These are phyloP conservation scores for Ogataea naganishii DNA, from an alignment of 805 yeast species.

Conservation along the genomic window DNA sequence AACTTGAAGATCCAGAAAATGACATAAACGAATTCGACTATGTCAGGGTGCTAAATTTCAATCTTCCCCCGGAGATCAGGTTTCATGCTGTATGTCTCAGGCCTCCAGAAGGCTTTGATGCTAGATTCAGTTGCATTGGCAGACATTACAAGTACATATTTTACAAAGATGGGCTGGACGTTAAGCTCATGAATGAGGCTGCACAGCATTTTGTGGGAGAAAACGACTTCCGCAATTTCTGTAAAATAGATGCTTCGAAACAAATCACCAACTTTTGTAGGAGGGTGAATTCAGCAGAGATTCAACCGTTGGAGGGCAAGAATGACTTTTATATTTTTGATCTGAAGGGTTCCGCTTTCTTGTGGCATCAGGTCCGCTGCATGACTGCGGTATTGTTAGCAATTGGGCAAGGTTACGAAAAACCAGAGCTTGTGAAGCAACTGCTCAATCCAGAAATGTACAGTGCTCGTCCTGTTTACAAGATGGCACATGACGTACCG, in stretches of 20 bases:
- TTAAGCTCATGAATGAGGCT: constrained; percentile 61
- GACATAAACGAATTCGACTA: constrained; percentile 74
- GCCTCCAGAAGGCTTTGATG: constrained; percentile 81
- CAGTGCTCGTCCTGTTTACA: constrained; percentile 71
- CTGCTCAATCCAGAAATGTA: constrained; percentile 46
- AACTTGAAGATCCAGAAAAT: constrained; percentile 44
- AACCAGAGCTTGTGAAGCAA: constrained; percentile 44
- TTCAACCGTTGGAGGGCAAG: constrained; percentile 10
- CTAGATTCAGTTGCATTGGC: constrained; percentile 81
- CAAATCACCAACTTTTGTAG: constrained; percentile 79
- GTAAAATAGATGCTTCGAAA: constrained; percentile 90
- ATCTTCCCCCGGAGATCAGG: constrained; percentile 74
- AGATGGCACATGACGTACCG: constrained; percentile 87
- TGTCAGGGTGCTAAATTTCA: constrained; percentile 61
- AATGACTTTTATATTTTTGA: constrained; percentile 57
- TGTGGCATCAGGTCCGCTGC: constrained; percentile 97
- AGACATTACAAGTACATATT: constrained; percentile 86
- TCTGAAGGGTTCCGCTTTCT: constrained; percentile 78
- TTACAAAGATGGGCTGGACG: constrained; percentile 44
- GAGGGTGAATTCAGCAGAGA: constrained; percentile 34
- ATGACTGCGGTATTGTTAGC: constrained; percentile 80
- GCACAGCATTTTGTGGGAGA: constrained; percentile 57
- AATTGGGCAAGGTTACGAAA: constrained; percentile 73
- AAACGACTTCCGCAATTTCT: constrained; percentile 90
- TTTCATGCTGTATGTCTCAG: constrained; percentile 75